These are phyloP conservation scores for Pyrenochaeta sp. DNA, from an alignment of 2,329 filamentous ascomycete genomes.

Conservation along the genomic window DNA sequence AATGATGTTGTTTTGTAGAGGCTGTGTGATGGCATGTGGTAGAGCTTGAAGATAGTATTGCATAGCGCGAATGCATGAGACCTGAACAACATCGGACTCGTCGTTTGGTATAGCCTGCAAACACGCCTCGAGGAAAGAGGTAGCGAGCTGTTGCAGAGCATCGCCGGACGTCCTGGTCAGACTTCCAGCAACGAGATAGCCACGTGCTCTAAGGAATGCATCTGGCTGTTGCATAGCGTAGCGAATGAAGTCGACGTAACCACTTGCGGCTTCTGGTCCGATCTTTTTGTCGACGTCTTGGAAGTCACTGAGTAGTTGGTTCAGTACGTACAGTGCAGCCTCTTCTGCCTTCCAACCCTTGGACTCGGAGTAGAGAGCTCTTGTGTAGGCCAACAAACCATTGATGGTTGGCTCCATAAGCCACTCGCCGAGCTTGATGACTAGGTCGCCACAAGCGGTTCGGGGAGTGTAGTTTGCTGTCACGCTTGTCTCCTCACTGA, in stretches of 20 bases:
- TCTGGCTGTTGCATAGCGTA: conserved; percentile 76
- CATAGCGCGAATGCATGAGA: conserved; percentile 86
- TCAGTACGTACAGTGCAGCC: conserved; percentile 83
- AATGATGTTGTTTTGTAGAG: conserved; percentile 69
- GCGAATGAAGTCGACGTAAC: conserved; percentile 82
- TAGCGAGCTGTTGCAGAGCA: conserved; percentile 62
- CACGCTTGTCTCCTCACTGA: conserved; percentile 93
- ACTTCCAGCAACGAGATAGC: conserved; percentile 84
- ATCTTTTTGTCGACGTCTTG: conserved; percentile 78
- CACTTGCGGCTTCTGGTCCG: conserved; percentile 72
- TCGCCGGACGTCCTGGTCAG: conserved; percentile 74
- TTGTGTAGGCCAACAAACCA: conserved; percentile 79
- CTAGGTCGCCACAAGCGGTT: conserved; percentile 88
- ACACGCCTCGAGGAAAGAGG: conserved; percentile 73
- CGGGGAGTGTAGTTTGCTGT: conserved; percentile 96
- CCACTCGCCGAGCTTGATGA: conserved; percentile 95
- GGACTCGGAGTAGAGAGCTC: conserved; percentile 70
- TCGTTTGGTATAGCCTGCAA: conserved; percentile 80
- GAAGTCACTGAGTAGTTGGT: conserved; percentile 84
- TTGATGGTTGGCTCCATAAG: conserved; percentile 78
- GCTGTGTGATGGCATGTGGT: conserved; percentile 59
- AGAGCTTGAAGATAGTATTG: conserved; percentile 71
- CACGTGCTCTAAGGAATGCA: conserved; percentile 82
- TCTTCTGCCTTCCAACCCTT: conserved; percentile 75
- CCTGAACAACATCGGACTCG: conserved; percentile 86